Evolutionary conservation across 371 early-diverging fungal genomes (phyloP).

Genomic region (Actinomortierella ambigua): DNA sequence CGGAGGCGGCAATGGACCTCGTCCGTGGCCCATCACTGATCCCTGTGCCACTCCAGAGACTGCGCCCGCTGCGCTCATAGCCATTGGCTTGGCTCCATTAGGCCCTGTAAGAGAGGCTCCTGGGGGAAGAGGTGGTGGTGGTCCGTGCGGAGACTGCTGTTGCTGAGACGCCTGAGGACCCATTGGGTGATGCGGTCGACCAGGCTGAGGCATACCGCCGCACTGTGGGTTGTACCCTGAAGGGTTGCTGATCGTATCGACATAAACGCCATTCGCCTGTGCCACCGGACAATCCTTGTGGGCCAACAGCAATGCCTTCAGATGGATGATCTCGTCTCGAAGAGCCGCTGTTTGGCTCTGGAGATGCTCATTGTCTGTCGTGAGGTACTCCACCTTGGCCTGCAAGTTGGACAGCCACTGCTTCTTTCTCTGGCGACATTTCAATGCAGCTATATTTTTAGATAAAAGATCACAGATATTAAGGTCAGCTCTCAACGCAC

Average conservation of each 20-base stretch:
- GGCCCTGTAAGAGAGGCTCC: too few species aligned
- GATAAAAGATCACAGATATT: background rate
- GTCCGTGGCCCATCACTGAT: slow-evolving; percentile 20
- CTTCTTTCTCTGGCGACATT: slow-evolving; percentile 91
- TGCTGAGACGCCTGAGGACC: too few species aligned
- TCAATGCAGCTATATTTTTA: slow-evolving; percentile 70
- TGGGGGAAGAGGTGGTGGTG: too few species aligned
- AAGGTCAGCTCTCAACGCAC: background rate
- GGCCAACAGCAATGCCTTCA: slow-evolving; percentile 75
- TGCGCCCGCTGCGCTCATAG: too few species aligned
- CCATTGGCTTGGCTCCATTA: too few species aligned
- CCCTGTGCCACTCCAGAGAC: background rate
- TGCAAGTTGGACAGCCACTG: slow-evolving; percentile 83
- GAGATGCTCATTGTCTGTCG: slow-evolving; percentile 74
- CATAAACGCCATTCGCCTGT: slow-evolving; percentile 64
- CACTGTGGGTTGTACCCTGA: slow-evolving; percentile 1
- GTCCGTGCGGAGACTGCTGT: too few species aligned
- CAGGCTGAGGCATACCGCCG: too few species aligned
- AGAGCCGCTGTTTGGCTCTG: slow-evolving; percentile 66
- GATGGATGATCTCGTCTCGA: slow-evolving; percentile 74
- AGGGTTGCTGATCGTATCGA: slow-evolving; percentile 19
- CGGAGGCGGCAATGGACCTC: slow-evolving; percentile 6
- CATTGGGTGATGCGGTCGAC: too few species aligned
- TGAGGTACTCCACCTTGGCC: slow-evolving; percentile 73
- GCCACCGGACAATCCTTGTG: slow-evolving; percentile 81